Conservation (phyloP, 2,329 filamentous ascomycete genomes). For the Arthrobotrys conoides region DNA sequence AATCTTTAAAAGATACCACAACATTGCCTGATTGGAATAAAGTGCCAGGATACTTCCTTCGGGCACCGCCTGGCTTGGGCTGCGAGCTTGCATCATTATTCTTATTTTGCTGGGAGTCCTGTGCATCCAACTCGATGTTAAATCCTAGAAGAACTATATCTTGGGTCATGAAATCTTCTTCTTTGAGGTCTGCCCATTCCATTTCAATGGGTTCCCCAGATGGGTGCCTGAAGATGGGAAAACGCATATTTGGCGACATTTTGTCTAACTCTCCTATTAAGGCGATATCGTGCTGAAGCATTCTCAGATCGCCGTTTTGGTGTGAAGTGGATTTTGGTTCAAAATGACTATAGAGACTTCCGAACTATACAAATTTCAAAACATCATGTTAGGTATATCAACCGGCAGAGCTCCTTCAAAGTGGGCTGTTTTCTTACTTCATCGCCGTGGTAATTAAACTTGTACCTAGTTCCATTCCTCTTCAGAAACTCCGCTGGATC, state of each 20-base stretch:
- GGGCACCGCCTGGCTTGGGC: not conserved
- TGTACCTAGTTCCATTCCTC: not conserved
- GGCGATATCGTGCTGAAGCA: slow-evolving; percentile 12
- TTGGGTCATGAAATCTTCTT: slow-evolving; percentile 21
- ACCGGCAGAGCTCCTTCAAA: no score
- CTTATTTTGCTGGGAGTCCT: not conserved
- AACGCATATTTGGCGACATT: slow-evolving; percentile 24
- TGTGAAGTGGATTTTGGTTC: not conserved
- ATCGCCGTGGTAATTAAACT: not conserved
- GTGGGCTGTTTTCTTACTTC: not conserved
- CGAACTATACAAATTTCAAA: slow-evolving; percentile 23
- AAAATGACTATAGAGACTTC: slow-evolving; percentile 30
- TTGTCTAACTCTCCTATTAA: not conserved
- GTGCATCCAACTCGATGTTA: not conserved
- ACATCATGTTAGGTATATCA: not conserved
- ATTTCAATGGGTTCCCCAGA: slow-evolving; percentile 5
- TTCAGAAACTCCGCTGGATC: not conserved
- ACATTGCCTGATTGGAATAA: not conserved
- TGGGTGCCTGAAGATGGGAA: slow-evolving; percentile 5
- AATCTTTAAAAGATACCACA: not conserved
- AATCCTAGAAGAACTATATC: slow-evolving; percentile 31
- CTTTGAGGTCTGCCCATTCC: slow-evolving; percentile 31
- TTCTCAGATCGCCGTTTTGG: not conserved
- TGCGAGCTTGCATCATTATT: not conserved
- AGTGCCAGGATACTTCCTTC: not conserved